phyloP scores from a whole-genome alignment of 192 early-diverging fungal species.

The Gonapodya prolifera region DNA sequence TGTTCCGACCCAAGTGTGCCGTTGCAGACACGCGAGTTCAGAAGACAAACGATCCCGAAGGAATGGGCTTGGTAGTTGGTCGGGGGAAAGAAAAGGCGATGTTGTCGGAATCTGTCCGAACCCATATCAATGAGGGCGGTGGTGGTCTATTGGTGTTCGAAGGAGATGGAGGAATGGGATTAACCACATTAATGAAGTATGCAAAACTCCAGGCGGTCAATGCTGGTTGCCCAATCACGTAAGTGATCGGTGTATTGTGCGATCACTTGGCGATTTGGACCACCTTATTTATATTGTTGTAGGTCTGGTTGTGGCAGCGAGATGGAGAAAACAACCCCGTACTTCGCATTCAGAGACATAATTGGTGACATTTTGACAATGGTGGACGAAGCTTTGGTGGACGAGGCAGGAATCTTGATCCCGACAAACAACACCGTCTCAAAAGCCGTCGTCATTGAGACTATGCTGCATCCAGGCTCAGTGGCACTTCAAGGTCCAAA shows the following conservation, averaged over 20 bases:
- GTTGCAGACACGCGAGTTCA: not conserved
- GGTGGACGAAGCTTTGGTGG: conserved; percentile 15
- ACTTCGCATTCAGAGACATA: conserved; percentile 24
- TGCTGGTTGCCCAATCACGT: conserved; percentile 23
- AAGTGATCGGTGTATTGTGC: not conserved
- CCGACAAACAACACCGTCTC: not conserved
- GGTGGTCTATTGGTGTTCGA: conserved; percentile 22
- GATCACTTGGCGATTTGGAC: not conserved
- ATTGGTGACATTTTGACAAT: conserved; percentile 22
- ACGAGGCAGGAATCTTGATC: conserved; percentile 7
- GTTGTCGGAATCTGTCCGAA: conserved; percentile 14
- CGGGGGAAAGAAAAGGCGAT: conserved; percentile 22
- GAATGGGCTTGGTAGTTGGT: conserved; percentile 15
- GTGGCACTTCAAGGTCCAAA: not conserved
- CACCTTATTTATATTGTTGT: not conserved
- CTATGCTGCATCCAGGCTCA: not conserved
- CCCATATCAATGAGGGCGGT: conserved; percentile 9
- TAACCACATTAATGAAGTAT: conserved; percentile 30
- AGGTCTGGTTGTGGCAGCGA: conserved; percentile 22
- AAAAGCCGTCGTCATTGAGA: not conserved
- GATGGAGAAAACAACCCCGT: conserved; percentile 30
- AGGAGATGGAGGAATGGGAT: conserved; percentile 33
- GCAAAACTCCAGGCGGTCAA: conserved; percentile 22
- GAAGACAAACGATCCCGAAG: conserved; percentile 1
- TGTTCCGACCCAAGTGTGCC: conserved; percentile 23